These are phyloP conservation scores for Posidonia oceanica DNA, from an alignment of 116 monocot genomes.

Conservation along the genomic window DNA sequence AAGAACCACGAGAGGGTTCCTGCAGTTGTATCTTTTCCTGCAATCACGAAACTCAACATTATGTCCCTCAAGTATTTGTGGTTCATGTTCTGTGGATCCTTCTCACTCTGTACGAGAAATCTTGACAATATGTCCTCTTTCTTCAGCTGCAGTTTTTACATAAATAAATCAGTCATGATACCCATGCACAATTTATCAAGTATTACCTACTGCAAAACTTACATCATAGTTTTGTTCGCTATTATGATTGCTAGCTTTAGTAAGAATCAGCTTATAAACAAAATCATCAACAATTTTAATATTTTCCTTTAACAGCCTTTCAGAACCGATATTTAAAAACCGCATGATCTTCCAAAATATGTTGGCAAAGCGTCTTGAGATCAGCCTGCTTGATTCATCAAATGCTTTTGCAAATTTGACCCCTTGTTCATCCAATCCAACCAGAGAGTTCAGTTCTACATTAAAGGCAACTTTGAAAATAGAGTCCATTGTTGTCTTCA, in stretches of 20 bases:
- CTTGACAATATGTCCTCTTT: constrained; percentile 47
- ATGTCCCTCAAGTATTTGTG: constrained; percentile 40
- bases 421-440: neutral
- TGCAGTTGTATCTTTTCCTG: constrained; percentile 54
- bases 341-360: constrained; percentile 29
- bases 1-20: constrained; percentile 48
- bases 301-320: too few relatives aligned
- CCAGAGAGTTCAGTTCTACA: constrained; percentile 1
- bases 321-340: too few relatives aligned
- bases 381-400: constrained; percentile 22
- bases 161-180: too few relatives aligned
- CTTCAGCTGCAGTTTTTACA: constrained; percentile 7
- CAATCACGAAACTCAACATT: constrained; percentile 47
- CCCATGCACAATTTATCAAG: too few relatives aligned
- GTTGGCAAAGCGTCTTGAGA: constrained; percentile 18
- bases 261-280: too few relatives aligned
- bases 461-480: constrained; percentile 57
- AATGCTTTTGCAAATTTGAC: constrained; percentile 22
- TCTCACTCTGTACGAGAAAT: constrained; percentile 34
- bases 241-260: too few relatives aligned
- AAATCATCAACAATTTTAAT: too few relatives aligned
- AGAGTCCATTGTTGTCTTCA: constrained; percentile 59
- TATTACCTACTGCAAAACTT: too few relatives aligned
- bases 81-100: constrained; percentile 22
- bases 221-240: too few relatives aligned